phyloP scores from a whole-genome alignment of 1,139 yeast species.

The Suhomyces atakaporum region DNA sequence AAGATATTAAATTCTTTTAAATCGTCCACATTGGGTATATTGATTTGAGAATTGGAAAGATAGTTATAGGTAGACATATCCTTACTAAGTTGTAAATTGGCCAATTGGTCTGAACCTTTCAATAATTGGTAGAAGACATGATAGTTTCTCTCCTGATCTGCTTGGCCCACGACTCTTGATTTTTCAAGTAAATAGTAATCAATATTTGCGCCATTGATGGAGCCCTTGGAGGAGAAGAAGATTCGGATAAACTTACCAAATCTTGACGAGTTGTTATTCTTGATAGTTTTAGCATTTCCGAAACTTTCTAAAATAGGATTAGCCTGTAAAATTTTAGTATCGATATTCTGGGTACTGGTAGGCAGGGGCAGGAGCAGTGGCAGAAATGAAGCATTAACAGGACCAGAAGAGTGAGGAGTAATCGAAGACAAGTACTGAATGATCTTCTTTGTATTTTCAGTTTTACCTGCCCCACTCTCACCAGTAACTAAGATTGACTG shows the following conservation, averaged over 20 bases:
- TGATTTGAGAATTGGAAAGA: conserved; percentile 53
- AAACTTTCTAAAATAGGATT: conserved; percentile 95
- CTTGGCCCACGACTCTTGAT: conserved; percentile 87
- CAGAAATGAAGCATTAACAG: too few species aligned
- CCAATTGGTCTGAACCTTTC: conserved; percentile 60
- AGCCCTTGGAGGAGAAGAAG: conserved; percentile 65
- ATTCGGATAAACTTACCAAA: conserved; percentile 96
- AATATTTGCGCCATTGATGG: conserved; percentile 84
- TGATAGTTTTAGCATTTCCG: conserved; percentile 95
- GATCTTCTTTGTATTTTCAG: conserved; percentile 95
- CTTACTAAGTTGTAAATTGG: conserved; percentile 49
- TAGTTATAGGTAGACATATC: conserved; percentile 56
- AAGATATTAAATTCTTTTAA: conserved; percentile 62
- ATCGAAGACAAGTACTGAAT: conserved; percentile 89
- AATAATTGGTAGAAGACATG: conserved; percentile 90
- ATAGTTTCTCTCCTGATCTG: conserved; percentile 78
- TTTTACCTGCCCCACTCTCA: conserved; percentile 98
- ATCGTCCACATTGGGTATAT: conserved; percentile 76
- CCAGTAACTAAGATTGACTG: conserved; percentile 96
- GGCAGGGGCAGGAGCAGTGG: conserved; percentile 12
- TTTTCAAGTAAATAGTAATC: conserved; percentile 95
- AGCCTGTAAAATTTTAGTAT: conserved; percentile 85
- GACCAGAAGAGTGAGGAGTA: conserved; percentile 43
- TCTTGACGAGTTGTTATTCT: conserved; percentile 93
- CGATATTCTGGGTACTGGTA: conserved; percentile 42